Evolutionary conservation across 73 alveolate genomes (phyloP), one percentile per base, ranked within the genome.

Genomic region (Symbiodinium pilosum): DNA sequence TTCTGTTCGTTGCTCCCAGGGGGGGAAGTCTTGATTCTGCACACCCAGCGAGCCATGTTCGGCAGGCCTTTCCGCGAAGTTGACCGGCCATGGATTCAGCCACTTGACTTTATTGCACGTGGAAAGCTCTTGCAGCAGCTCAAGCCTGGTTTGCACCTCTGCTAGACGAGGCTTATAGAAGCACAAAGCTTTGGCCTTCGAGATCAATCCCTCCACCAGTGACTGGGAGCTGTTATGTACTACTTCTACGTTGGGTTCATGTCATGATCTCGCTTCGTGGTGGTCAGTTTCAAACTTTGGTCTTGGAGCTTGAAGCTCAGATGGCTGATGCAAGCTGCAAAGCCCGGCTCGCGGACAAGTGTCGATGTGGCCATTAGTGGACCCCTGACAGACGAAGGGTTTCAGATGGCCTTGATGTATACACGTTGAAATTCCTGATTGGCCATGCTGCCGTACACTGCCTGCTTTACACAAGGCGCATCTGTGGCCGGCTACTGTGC

Each of bases 311-410:
- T n/a, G n/a, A n/a, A n/a, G 32, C 28, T 36, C 77, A 64, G 77
- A 36, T 64, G 77, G 77, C 77, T 64, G 77, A 64, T 64, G 77
- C 38, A 64, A 64, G 77, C 77, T 26, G 77, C 77, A 64, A 36
- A 24, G 28, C 77, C 77, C 28, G 77, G 77, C 32, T 64, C 77
- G 38, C 77, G 77, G 39, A 64, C 77, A 36, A 26, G 77, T 36
- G 77, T 64, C 77, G 77, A 64, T 26, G 77, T 64, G 21, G 77
- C 77, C 36, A 36, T 64, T 26, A 30, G 21, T 20, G 77, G 77
- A 32, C 32, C 39, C 77, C 11, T 36, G 36, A 30, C 71, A 54
- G 71, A 51, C 68, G 68, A 51, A 16, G 68, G 21, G 21, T 16
- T 2, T 54, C 26, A 54, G 26, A 12, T 4, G n/a, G 71, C 71